These are phyloP conservation scores for Crotalaria pallida DNA, from an alignment of 306 rosid species.

Conservation along the genomic window DNA sequence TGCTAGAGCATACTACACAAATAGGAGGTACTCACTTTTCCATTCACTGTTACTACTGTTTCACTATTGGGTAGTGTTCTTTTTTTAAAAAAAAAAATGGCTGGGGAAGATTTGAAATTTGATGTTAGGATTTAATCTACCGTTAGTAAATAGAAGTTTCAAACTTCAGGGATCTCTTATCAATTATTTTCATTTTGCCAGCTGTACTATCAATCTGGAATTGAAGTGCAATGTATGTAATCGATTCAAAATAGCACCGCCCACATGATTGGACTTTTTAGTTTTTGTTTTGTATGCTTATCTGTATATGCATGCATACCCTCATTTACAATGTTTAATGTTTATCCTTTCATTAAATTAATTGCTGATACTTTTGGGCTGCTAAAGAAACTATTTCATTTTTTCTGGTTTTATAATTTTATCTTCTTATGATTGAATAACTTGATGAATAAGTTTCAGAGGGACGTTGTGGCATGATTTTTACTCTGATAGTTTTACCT, in stretches of 20 bases:
- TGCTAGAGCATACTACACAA: conserved; percentile 80
- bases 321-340: neutral
- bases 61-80: neutral
- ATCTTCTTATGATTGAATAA: no score
- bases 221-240: neutral
- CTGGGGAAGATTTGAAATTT: neutral
- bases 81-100: no score
- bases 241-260: neutral
- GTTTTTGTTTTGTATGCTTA: neutral
- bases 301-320: neutral
- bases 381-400: neutral
- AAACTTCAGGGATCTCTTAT: neutral
- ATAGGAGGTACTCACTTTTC: conserved; percentile 57
- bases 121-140: neutral
- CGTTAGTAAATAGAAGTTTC: neutral
- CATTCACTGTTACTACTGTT: neutral
- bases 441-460: neutral
- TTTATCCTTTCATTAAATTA: conserved; percentile 1
- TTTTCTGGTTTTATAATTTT: no score
- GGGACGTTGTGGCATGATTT: neutral
- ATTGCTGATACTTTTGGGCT: neutral
- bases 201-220: neutral
- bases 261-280: neutral
- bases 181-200: neutral
- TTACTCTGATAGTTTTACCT: neutral